These are phyloP conservation scores for Psilocybe subaeruginosa DNA, from an alignment of 768 basidiomycete species.

Conservation along the genomic window DNA sequence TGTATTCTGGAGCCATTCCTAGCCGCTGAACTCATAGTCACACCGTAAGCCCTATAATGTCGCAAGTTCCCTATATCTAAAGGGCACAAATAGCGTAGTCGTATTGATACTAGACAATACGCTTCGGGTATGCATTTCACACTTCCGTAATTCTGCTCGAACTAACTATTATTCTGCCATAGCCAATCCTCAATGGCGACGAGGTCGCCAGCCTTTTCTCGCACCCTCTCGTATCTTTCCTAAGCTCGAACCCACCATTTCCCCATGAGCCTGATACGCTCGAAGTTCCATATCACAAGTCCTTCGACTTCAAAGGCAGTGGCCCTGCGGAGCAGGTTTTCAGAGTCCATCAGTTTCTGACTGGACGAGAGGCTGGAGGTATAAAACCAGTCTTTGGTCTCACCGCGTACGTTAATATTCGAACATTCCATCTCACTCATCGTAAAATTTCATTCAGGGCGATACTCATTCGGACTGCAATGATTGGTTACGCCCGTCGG, in stretches of 20 bases:
- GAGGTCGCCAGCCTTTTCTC: conserved; percentile 87
- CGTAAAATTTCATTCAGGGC: conserved; percentile 26
- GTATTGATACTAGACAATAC: conserved; percentile 83
- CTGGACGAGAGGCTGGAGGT: conserved; percentile 79
- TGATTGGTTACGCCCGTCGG: conserved; percentile 43
- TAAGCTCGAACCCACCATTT: conserved; percentile 62
- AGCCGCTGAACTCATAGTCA: conserved; percentile 74
- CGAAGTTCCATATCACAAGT: conserved; percentile 70
- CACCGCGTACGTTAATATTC: conserved; percentile 66
- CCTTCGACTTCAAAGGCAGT: conserved; percentile 53
- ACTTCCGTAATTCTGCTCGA: not conserved
- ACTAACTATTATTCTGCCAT: not conserved
- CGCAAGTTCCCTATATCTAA: not conserved
- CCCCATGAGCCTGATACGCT: conserved; percentile 52
- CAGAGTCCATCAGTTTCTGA: conserved; percentile 81
- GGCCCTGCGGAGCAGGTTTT: conserved; percentile 40
- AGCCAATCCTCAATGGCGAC: conserved; percentile 80
- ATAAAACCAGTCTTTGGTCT: conserved; percentile 89
- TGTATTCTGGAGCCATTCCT: conserved; percentile 83
- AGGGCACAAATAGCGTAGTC: conserved; percentile 62
- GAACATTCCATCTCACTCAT: no score
- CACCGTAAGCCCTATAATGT: conserved; percentile 60
- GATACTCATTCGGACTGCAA: conserved; percentile 49
- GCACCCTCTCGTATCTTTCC: conserved; percentile 78
- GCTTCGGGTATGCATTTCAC: conserved; percentile 53